Evolutionary conservation across 768 basidiomycete genomes (phyloP), one percentile per base, ranked within the genome.

Genomic region (Lactifluus pinguis): DNA sequence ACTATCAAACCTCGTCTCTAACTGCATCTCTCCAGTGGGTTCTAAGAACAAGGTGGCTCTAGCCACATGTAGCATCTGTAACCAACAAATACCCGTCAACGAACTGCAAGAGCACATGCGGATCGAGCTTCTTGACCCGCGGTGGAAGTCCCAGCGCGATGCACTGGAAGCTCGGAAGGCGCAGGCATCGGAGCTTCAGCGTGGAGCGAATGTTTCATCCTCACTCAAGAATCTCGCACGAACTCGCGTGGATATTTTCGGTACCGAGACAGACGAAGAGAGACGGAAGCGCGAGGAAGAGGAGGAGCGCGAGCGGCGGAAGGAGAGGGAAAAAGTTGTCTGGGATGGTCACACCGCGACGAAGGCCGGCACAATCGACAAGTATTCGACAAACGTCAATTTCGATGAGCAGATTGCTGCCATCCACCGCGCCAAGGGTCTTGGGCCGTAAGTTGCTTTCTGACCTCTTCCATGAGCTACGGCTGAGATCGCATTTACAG

Each of bases 341-440:
- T 99, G 97, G 97, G 97, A 98, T 74, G 97, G 97, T 68, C 95
- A 98, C 73, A 95, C 95, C 2, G 89, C 92, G 48, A 89, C 92
- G 48, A 98, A 95, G 75, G 87, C 87, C 52, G 85, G 84, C 66
- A 97, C 93, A 1, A 78, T 94, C 69, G 90, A 94, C 80, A 92
- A 92, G 70, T 99, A 87, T 77, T 94, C 94, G 52, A 86, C 84
- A 15, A 87, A 88, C 64, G 93, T 91, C 77, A 95, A 93, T 71
- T 86, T 98, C 71, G 93, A 98, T 75, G 94, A 98, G 69, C 97
- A 99, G 72, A 99, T 99, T 71, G 92, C 92, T 48, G 92, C 94
- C 51, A 93, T 98, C 60, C 95, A 97, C 74, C 88, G 88, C 59
- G 83, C 92, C 29, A 92, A 93, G 72, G 93, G 92, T 74, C 81